Percentiles rank a stretch among this genome's conserved stretches.
Evolutionary conservation across 768 basidiomycete species (phyloP).

Genomic region (Mycena venus): DNA sequence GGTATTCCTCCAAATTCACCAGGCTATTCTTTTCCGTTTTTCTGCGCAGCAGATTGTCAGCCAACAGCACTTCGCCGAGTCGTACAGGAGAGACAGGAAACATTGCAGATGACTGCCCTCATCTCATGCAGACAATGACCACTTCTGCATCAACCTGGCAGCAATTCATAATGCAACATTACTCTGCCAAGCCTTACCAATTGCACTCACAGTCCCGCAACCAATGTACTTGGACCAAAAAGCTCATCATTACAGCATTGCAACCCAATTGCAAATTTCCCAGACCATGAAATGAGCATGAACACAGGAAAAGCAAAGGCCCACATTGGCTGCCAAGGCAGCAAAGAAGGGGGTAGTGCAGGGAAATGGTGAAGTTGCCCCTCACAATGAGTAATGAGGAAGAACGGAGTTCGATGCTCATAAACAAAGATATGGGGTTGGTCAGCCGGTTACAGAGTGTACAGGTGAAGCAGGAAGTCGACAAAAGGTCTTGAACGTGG

Average conservation of each 20-base stretch:
- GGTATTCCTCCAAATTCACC: not conserved
- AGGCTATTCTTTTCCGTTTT: not conserved
- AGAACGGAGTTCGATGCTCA: too few species aligned
- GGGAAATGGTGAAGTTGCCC: not conserved
- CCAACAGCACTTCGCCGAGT: not conserved
- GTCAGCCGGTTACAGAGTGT: too few species aligned
- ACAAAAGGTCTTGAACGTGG: too few species aligned
- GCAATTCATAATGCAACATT: not conserved
- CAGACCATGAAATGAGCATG: not conserved
- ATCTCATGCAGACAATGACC: slow-evolving; percentile 26
- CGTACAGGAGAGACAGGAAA: slow-evolving; percentile 30
- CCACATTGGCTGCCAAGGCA: not conserved
- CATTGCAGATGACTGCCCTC: not conserved
- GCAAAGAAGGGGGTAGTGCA: not conserved
- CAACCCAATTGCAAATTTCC: not conserved
- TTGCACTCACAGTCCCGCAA: not conserved
- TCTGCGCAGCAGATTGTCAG: slow-evolving; percentile 4
- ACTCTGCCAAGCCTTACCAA: not conserved
- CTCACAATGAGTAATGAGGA: too few species aligned
- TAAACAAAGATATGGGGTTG: too few species aligned
- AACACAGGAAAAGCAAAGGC: not conserved
- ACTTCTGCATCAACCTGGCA: slow-evolving; percentile 35
- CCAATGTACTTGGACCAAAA: not conserved
- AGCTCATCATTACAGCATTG: not conserved
- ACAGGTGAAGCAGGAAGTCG: too few species aligned